Conservation (phyloP, 2,329 filamentous ascomycete genomes). For the Pestalotiopsis sp. region DNA sequence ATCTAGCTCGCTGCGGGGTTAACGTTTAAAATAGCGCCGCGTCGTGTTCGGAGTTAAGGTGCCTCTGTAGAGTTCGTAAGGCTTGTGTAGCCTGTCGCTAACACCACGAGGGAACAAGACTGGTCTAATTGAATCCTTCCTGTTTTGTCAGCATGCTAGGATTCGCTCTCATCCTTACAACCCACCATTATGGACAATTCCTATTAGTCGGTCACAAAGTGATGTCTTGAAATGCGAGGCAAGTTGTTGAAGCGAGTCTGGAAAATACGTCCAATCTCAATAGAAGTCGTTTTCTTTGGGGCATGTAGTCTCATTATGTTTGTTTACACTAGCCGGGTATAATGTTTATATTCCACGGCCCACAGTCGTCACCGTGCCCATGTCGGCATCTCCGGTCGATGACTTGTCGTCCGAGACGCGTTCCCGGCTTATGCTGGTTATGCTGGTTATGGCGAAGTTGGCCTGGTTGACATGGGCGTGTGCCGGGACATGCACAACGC, state of each 20-base stretch:
- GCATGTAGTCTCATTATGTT: background rate
- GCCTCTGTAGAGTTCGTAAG: too few species aligned
- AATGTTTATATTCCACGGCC: background rate
- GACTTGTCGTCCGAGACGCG: background rate
- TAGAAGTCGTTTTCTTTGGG: background rate
- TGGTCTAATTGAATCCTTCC: background rate
- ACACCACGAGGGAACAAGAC: too few species aligned
- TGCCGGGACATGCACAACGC: background rate
- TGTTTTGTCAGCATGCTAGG: background rate
- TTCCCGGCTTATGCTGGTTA: background rate
- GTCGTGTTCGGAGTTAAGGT: background rate
- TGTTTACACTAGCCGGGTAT: background rate
- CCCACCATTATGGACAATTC: background rate
- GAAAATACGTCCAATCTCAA: background rate
- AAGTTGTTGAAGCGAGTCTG: background rate
- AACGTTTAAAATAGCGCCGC: background rate
- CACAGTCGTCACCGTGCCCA: background rate
- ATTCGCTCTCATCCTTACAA: background rate
- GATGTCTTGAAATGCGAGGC: background rate
- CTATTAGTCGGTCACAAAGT: background rate
- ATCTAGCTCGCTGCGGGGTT: background rate
- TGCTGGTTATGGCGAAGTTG: background rate
- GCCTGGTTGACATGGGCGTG: background rate
- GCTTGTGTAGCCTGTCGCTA: too few species aligned
- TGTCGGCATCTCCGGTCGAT: background rate